These are phyloP conservation scores for Phytophthora cactorum DNA, from an alignment of 352 stramenopile species.

Conservation along the genomic window DNA sequence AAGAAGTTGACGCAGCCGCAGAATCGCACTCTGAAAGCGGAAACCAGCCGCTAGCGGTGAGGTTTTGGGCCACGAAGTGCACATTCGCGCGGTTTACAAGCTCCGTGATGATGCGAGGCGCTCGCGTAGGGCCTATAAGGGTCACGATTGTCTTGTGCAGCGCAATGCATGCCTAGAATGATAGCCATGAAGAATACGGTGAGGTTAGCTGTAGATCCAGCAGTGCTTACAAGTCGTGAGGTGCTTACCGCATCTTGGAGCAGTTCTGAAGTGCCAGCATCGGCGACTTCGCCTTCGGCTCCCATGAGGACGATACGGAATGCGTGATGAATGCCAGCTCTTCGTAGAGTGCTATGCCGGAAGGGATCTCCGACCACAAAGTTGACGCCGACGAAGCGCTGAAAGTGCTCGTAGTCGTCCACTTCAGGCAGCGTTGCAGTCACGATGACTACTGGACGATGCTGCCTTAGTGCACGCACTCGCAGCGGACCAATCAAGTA, in stretches of 20 bases:
- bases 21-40: constrained; percentile 37
- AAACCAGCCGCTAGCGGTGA: constrained; percentile 78
- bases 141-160: constrained; percentile 81
- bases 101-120: constrained; percentile 77
- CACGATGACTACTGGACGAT: constrained; percentile 76
- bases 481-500: constrained; percentile 82
- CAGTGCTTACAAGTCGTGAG: not conserved
- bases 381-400: constrained; percentile 67
- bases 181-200: not conserved
- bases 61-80: constrained; percentile 82
- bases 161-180: constrained; percentile 58
- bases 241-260: constrained; percentile 71
- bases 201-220: not conserved
- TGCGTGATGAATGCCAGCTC: constrained; percentile 57
- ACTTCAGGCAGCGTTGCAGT: constrained; percentile 54
- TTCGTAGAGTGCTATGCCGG: constrained; percentile 52
- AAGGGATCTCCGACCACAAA: constrained; percentile 79
- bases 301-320: constrained; percentile 82
- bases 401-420: constrained; percentile 65
- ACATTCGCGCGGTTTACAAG: constrained; percentile 82
- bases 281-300: constrained; percentile 63
- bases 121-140: constrained; percentile 56
- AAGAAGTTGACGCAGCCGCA: constrained; percentile 42
- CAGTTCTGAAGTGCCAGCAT: constrained; percentile 62
- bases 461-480: constrained; percentile 65